Evolutionary conservation across 78 protist genomes (phyloP).

Genomic region (slime mould (Dictyostelium discoideum)): DNA sequence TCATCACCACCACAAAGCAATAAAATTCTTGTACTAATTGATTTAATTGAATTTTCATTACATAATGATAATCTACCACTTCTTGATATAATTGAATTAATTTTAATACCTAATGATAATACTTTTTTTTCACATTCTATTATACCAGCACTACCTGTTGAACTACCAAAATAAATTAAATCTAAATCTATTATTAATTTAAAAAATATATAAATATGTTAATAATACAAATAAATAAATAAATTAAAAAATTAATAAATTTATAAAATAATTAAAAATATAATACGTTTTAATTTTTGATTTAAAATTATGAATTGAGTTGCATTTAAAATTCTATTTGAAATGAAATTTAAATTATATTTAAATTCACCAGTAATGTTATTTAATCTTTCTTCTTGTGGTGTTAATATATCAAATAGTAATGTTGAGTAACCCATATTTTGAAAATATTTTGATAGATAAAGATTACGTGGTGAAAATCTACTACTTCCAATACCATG

Average conservation of each 20-base stretch:
- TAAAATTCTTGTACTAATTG: background rate
- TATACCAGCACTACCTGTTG: background rate
- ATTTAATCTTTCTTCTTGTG: slow-evolving; percentile 20
- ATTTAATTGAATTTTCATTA: background rate
- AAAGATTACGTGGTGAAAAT: background rate
- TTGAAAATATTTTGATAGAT: background rate
- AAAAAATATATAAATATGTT: background rate
- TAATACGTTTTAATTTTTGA: background rate
- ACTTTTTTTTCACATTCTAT: background rate
- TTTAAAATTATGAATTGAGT: background rate
- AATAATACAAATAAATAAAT: background rate
- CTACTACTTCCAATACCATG: slow-evolving; percentile 11
- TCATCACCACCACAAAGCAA: background rate
- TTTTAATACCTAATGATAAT: background rate
- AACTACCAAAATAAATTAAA: background rate
- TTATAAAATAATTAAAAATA: too few species aligned
- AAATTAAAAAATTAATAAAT: too few species aligned
- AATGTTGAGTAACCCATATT: background rate
- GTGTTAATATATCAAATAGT: slow-evolving; percentile 8
- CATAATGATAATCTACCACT: slow-evolving; percentile 8
- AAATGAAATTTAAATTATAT: background rate
- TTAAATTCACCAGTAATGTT: slow-evolving; percentile 16
- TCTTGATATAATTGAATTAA: background rate
- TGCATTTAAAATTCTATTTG: slow-evolving; percentile 10
- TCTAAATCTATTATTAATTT: background rate